Evolutionary conservation across 2,329 filamentous ascomycete species (phyloP), one percentile per base, ranked within the genome.

Genomic region (Diaporthe citri): DNA sequence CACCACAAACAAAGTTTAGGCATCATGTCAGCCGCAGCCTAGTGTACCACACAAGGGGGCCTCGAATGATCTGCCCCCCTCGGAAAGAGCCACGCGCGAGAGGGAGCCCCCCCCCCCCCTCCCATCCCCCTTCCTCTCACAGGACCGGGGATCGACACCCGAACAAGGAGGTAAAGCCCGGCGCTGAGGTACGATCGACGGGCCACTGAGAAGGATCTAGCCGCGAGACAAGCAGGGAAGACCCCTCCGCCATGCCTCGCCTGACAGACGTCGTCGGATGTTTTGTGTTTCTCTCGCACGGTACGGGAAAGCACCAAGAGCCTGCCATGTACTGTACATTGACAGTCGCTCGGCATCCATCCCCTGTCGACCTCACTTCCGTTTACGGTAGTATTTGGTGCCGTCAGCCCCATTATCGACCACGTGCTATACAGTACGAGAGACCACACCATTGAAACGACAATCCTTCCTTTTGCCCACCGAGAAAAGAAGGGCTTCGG

Each of bases 231-330:
- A 62, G 56, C 70, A 72, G 56, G 70, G 70, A 46, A 52, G 56
- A 72, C 34, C 70, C 70, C 43, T 72, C 46, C 10, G 46, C 22
- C n/a, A 4, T 36, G 46, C 46, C 34, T 67, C 64, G 64, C 46
- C 64, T 67, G 64, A 67, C 64, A 67, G 64, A 39, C 64, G 64
- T 67, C 64, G 64, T 67, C 64, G 64, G 64, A 67, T 67, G 31
- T 60, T 59, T 71, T 51, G 31, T 36, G 28, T 39, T 43, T 43
- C 34, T 71, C 48, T 72, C 70, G 70, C 70, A 72, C 70, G 34
- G 70, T 72, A 52, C 64, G 46, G 64, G 64, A 51, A 39, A 39
- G 10, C 36, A 39, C 36, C 36, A 15, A 12, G 5, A 39, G 60
- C 41, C 4, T 15, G 28, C 20, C 1, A 52, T 52, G 64, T 67